phyloP scores from a whole-genome alignment of 2,329 filamentous ascomycete genomes.

The Aspergillus transmontanensis region DNA sequence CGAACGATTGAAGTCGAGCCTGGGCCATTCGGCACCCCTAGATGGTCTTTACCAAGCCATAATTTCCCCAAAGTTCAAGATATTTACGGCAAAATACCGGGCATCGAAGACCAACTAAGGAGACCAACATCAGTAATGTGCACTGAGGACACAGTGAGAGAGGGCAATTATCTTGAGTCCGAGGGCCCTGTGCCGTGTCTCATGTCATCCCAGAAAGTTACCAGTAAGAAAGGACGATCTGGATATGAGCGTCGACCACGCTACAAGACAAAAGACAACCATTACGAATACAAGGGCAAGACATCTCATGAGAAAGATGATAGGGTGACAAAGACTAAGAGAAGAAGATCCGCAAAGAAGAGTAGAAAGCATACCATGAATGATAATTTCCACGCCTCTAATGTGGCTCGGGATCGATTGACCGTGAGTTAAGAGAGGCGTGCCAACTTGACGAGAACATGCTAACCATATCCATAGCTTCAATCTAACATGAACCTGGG shows the following conservation, averaged over 20 bases:
- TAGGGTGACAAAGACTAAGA: constrained; percentile 10
- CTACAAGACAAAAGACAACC: constrained; percentile 59
- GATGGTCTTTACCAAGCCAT: not conserved
- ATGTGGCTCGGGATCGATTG: constrained; percentile 55
- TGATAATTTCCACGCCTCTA: constrained; percentile 58
- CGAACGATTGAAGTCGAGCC: not conserved
- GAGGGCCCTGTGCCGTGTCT: no score
- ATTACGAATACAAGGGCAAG: constrained; percentile 52
- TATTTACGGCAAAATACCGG: not conserved
- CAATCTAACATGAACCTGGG: constrained; percentile 25
- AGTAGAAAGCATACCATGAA: constrained; percentile 49
- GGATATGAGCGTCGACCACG: constrained; percentile 56
- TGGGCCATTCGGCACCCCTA: not conserved
- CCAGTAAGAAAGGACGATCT: not conserved
- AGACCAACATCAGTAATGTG: not conserved
- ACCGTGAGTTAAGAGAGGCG: constrained; percentile 46
- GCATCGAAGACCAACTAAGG: not conserved
- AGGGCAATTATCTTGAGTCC: not conserved
- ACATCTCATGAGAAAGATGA: constrained; percentile 1
- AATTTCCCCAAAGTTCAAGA: not conserved
- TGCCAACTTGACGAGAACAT: not conserved
- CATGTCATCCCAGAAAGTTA: not conserved
- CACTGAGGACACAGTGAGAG: not conserved
- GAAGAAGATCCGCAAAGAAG: constrained; percentile 28
- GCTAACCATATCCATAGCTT: constrained; percentile 25